Evolutionary conservation across 345 rosid genomes (phyloP), one percentile per base, ranked within the genome.

Genomic region (Psidium guajava): DNA sequence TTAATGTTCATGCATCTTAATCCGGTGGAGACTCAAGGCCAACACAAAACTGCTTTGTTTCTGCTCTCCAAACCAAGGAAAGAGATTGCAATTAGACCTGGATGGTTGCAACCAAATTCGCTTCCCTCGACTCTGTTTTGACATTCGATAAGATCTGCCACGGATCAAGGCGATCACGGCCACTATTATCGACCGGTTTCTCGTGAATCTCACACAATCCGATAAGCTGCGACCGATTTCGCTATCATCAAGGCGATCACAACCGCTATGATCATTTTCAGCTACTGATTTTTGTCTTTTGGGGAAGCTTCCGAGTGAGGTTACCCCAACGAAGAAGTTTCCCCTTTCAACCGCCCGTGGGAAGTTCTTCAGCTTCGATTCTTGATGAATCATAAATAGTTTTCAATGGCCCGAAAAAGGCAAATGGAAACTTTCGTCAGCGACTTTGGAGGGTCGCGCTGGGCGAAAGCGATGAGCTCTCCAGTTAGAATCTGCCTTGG

Each of bases 81-180:
- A 61, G 42, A 15, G 10, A 7, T 18, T 0, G 4, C 20, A 32
- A 64, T 32, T 64, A 16, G 16, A 32, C 18, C 6, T 16, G 5
- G 12, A 32, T 40, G 0, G 5, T 32, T 36, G 40, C 22, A 16
- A 16, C 5, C 44, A 64, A 32, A 69, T 69, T 69, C 24, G 32
- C 24, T 69, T 36, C 2, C 3, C 5, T 16, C 0, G 0, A 36
- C 11, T 18, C 25, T 0, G 1, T 8, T 28, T 61, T 11, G 13
- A 69, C 13, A 0, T 32, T 0, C 20, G 0, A 64, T 16, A 32
- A 64, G 44, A 32, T 64, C 11, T 6, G 18, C 40, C 22, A 18
- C 4, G 44, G 22, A 64, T 14, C 6, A 18, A 32, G 44, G 3
- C 11, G 4, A 64, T 32, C 22, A 16, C 0, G 0, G 36, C 40